Conservation (phyloP, 345 rosid genomes). For the Hevea brasiliensis region DNA sequence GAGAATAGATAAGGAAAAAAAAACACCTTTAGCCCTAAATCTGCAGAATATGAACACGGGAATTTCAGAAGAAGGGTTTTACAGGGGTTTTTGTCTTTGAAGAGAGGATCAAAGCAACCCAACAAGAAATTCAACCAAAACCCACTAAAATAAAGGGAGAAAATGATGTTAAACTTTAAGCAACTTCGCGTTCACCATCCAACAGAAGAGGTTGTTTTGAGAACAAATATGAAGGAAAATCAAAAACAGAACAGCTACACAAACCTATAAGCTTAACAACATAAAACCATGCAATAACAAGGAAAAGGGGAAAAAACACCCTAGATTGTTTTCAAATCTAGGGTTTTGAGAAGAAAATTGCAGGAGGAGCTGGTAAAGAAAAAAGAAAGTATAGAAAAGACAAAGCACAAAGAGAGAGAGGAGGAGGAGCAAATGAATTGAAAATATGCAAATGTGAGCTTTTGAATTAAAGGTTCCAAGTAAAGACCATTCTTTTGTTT, state of each 20-base stretch:
- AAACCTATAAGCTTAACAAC: neutral
- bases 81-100: neutral
- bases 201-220: neutral
- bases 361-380: conserved; percentile 16
- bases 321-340: conserved; percentile 27
- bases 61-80: conserved; percentile 1
- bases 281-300: neutral
- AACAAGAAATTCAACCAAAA: conserved; percentile 2
- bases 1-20: neutral
- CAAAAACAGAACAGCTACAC: neutral
- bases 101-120: conserved; percentile 9
- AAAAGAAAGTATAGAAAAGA: conserved; percentile 23
- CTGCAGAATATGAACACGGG: neutral
- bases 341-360: conserved; percentile 27
- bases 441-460: conserved; percentile 14
- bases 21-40: conserved; percentile 1
- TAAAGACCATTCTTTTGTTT: conserved; percentile 17
- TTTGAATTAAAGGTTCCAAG: conserved; percentile 20
- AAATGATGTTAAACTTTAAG: conserved; percentile 13
- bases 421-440: conserved; percentile 9
- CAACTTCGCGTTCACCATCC: neutral
- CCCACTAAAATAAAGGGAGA: neutral
- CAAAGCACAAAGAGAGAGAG: conserved; percentile 8
- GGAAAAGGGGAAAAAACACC: conserved; percentile 8
- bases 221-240: conserved; percentile 11